Evolutionary conservation across 768 basidiomycete species (phyloP), one percentile per base, ranked within the genome.

Genomic region (Mycena pura): DNA sequence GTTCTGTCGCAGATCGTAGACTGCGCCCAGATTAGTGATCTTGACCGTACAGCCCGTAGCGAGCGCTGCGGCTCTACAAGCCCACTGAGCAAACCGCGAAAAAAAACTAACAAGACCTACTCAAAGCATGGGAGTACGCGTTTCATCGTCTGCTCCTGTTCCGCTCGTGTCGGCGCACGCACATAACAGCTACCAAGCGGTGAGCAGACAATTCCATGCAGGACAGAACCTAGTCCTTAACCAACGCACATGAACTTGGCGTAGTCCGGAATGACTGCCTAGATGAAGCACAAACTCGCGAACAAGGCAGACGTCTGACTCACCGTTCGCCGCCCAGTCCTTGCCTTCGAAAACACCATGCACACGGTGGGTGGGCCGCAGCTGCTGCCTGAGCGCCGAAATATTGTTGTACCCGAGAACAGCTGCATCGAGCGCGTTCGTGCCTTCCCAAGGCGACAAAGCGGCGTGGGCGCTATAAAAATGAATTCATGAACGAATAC

Each of bases 381-480:
- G 80, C 67, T 95, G 94, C 72, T 96, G 94, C 15, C 94, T 85
- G 24, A 95, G 80, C 7, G 87, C 86, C 0, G 91, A 87, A 25
- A 95, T 86, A 52, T 87, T 90, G 47, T 84, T 89, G 70, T 95
- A 95, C 4, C 90, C 89, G 3, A 93, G 80, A 5, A 94, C 89
- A n/a, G 92, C 92, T 0, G 94, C 94, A 69, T 96, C 93, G 13
- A 94, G 74, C 1, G 93, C 88, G 63, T 95, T 94, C 60, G 79
- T 81, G 2, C 92, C 93, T 72, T 93, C 90, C 92, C 93, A 94
- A 22, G 92, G 93, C 21, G 88, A 89, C 25, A 90, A 77, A 1
- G 86, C 87, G 4, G 91, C 91, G 69, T 92, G 92, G 3, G 92
- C 90, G 11, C 90, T 92, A 55, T 1, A 51, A 36, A 36, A n/a